Base-by-base conservation (phyloP, 108 stramenopile genomes). In the Bacterosira constricta region DNA sequence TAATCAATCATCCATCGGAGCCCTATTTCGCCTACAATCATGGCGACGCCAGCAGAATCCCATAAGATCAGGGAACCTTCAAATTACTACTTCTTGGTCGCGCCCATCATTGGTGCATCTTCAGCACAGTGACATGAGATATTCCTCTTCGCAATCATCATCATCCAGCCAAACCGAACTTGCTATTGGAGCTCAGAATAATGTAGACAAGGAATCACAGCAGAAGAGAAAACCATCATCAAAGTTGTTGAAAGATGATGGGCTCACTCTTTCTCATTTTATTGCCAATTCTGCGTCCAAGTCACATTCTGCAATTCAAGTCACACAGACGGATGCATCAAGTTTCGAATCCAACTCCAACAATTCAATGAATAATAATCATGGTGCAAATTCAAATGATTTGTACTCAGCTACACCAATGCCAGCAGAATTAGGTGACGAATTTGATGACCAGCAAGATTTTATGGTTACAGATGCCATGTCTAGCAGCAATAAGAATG, bases 181-280 rank as follows among this genome's bases (percentile, higher is more conserved):
- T 12, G 9, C 6, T n/a, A n/a, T 42, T 9, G 41, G n/a, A 3
- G 4, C 41, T 42, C 2, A n/a, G 12, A 11, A 2, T 42, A n/a
- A 42, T 42, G 4, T 9, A 13, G 30, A 6, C 23, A 44, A 31
- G 8, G 27, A 37, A 45, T 15, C 21, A 15, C 17, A 29, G 30
- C n/a, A 15, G 17, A 47, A 10, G 21, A 30, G 10, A 34, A 56
- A 32, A 1, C 26, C 6, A 4, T 35, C 30, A 25, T 50, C 66
- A 39, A 53, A 53, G 53, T 34, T n/a, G 12, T n/a, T 58, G 41
- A 49, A 59, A 59, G 57, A 70, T n/a, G 69, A 74, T 31, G 73
- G 73, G 0, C 55, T 74, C 39, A 74, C 73, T 12, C 64, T 74
- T 2, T 74, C 73, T 20, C 64, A 74, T 37, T 74, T 74, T 56